A percentile compares a stretch with the other conserved stretches of the same genome.
Evolutionary conservation across 495 filamentous ascomycete species (phyloP).

Genomic region (Filosporella fistucella): DNA sequence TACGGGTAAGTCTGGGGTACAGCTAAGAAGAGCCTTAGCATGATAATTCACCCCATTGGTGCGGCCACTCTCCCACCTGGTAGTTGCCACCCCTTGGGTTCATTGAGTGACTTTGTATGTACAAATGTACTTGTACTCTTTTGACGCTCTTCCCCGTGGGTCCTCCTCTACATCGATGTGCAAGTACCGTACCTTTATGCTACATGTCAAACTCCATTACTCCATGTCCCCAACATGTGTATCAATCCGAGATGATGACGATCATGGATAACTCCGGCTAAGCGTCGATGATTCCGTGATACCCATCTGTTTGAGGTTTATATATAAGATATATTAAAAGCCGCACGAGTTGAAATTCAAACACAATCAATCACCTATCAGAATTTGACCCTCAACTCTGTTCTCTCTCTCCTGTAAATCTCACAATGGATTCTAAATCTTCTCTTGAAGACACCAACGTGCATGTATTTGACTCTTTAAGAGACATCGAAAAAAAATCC

Average conservation of each 20-base stretch:
- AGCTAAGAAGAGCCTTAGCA: background rate
- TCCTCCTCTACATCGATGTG: background rate
- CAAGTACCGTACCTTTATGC: background rate
- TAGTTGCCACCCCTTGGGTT: background rate
- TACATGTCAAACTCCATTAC: background rate
- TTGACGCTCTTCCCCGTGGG: too few relatives aligned
- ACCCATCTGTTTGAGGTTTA: too few relatives aligned
- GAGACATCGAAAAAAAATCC: background rate
- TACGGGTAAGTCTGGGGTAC: background rate
- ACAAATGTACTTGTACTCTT: too few relatives aligned
- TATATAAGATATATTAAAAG: background rate
- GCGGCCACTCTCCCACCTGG: background rate
- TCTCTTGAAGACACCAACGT: background rate
- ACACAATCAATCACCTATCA: background rate
- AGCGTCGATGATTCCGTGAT: too few relatives aligned
- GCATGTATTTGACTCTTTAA: background rate
- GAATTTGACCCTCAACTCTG: too few relatives aligned
- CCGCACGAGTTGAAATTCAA: background rate
- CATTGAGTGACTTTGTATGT: background rate
- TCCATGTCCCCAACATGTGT: too few relatives aligned
- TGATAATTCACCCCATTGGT: slow-evolving; percentile 10
- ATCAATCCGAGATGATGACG: too few relatives aligned
- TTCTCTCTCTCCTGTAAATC: too few relatives aligned
- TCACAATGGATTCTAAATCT: too few relatives aligned
- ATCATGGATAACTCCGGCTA: too few relatives aligned